A percentile compares a stretch with the other conserved stretches of the same genome.
These are phyloP conservation scores for Trichoderma sp. DNA, from an alignment of 2,329 filamentous ascomycete genomes.

Conservation along the genomic window DNA sequence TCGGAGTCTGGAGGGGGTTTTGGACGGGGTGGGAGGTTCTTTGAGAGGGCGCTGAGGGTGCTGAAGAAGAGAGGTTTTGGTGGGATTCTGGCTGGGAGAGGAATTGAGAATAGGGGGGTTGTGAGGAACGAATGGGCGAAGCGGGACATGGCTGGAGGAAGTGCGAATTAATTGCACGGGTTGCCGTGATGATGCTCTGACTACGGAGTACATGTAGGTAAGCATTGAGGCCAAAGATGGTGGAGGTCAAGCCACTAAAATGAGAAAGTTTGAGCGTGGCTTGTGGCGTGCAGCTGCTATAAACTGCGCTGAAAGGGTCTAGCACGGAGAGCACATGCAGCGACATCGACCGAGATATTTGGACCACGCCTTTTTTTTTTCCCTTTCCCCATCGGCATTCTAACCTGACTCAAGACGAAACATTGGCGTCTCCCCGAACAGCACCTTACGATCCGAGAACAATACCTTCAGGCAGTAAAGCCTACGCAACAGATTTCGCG, in stretches of 20 bases:
- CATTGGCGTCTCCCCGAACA: not conserved
- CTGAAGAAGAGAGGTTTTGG: conserved; percentile 30
- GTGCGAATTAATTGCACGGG: not conserved
- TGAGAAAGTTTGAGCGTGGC: not conserved
- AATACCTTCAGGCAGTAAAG: not conserved
- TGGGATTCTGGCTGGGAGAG: not conserved
- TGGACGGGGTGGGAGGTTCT: conserved; percentile 70
- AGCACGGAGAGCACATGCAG: not conserved
- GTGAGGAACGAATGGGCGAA: not conserved
- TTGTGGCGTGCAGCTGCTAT: not conserved
- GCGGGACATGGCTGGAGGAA: not conserved
- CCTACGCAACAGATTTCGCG: not conserved
- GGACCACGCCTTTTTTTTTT: not conserved
- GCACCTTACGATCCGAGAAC: not conserved
- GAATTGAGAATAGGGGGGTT: not conserved
- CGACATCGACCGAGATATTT: not conserved
- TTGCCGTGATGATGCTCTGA: not conserved
- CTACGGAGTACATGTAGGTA: no score
- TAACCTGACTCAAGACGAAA: not conserved
- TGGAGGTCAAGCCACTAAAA: not conserved
- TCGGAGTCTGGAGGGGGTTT: conserved; percentile 71
- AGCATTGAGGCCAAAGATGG: not conserved
- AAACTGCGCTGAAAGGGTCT: not conserved
- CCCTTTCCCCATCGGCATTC: not conserved
- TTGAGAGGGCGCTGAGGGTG: conserved; percentile 37